Evolutionary conservation across 1,284 basidiomycete genomes (phyloP), one percentile per base, ranked within the genome.

Genomic region (Pseudozyma flocculosa): DNA sequence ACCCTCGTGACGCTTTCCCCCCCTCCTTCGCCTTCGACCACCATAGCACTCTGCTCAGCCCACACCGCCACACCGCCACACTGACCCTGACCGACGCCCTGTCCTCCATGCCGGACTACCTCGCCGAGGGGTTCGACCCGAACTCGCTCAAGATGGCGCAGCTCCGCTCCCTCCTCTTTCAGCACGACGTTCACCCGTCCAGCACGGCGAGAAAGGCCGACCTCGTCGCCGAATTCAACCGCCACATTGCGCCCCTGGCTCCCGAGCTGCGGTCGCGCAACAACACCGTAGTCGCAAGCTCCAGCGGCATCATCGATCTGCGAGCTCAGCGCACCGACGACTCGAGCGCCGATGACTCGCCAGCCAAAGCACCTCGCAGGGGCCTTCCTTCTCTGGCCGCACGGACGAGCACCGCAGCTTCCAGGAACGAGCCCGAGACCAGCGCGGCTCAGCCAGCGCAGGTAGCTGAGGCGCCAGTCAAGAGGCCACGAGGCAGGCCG

Each of bases 141-240:
- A 71, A 82, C 14, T 81, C 84, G 2, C 84, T 93, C 54, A 94
- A 87, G 7, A 85, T 93, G 32, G 83, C 88, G 15, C 88, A 92
- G 72, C 82, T 94, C 7, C 83, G 90, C 13, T 87, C 87, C 14
- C 78, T 96, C 49, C 83, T 97, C 45, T 85, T 88, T 37, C 87
- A 87, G 72, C 90, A 97, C 80, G 85, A 87, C 59, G 82, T 94
- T 70, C 81, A 82, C 29, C 90, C 88, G 79, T 85, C 88, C 7
- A 84, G 86, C 3, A 85, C 86, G 1, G 87, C 89, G 70, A 90
- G 89, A 60, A 97, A 97, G 79, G 82, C 86, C 7, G 91, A 90
- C 69, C 85, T 97, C 22, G 84, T 96, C 11, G 82, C 85, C 37
- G 80, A 87, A 4, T 97, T 92, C 79, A 85, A 90, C 54, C 82